Conservation (phyloP, 305 asterid species). For the Euphrasia arctica region DNA sequence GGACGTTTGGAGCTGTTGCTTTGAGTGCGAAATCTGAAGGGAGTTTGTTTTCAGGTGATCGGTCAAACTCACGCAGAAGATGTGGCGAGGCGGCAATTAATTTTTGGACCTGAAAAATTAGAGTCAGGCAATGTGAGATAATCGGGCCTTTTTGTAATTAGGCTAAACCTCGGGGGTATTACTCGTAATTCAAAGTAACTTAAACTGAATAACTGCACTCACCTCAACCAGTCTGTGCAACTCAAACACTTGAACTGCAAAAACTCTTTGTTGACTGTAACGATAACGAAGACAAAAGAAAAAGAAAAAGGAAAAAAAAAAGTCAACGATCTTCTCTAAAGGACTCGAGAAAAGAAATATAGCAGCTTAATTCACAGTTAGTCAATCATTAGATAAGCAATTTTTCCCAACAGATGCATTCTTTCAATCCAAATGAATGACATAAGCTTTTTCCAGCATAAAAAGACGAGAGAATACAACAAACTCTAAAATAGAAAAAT, state of each 20-base stretch:
- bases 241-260: slow-evolving; percentile 96
- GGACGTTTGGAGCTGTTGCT: slow-evolving; percentile 31
- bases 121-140: neutral
- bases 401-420: neutral
- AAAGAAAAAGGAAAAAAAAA: neutral
- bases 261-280: slow-evolving; percentile 83
- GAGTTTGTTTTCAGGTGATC: slow-evolving; percentile 41
- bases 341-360: neutral
- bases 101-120: slow-evolving; percentile 66
- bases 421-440: neutral
- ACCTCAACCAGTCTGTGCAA: slow-evolving; percentile 90
- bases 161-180: neutral
- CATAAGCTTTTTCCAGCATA: slow-evolving; percentile 22
- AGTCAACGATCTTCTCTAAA: neutral
- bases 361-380: neutral
- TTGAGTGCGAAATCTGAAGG: slow-evolving; percentile 24
- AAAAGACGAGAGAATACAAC: slow-evolving; percentile 6
- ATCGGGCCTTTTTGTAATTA: neutral
- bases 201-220: slow-evolving; percentile 8
- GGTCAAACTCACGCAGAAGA: slow-evolving; percentile 43
- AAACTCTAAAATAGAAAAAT: slow-evolving; percentile 2
- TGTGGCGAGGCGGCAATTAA: slow-evolving; percentile 64
- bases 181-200: neutral
- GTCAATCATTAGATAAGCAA: neutral
- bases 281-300: slow-evolving; percentile 6